A percentile compares a stretch with the other conserved stretches of the same genome.
These are phyloP conservation scores for Hypoxylon cercidicola DNA, from an alignment of 495 filamentous ascomycete species.

Conservation along the genomic window DNA sequence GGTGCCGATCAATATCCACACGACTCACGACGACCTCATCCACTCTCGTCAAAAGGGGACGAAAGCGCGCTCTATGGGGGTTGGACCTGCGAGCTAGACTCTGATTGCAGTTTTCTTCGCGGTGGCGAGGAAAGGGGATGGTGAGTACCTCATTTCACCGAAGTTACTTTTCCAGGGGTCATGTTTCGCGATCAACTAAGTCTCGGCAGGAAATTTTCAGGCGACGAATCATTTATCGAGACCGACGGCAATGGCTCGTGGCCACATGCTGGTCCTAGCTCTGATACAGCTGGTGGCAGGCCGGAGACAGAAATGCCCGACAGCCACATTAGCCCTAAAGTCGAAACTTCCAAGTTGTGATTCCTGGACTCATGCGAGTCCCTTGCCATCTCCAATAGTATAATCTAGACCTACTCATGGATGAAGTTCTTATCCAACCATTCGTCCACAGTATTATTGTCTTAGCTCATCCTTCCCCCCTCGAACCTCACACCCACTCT, in stretches of 20 bases:
- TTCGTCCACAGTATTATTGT: not conserved
- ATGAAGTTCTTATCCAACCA: conserved; percentile 4
- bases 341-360: conserved; percentile 38
- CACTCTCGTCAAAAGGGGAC: conserved; percentile 64
- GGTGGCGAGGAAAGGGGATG: conserved; percentile 89
- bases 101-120: conserved; percentile 82
- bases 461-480: conserved; percentile 2
- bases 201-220: conserved; percentile 72
- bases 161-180: conserved; percentile 22
- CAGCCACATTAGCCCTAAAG: conserved; percentile 16
- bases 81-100: conserved; percentile 82
- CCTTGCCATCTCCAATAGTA: conserved; percentile 1
- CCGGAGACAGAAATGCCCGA: conserved; percentile 4
- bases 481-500: not conserved
- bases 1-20: conserved; percentile 45
- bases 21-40: conserved; percentile 52
- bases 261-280: conserved; percentile 12
- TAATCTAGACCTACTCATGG: conserved; percentile 5
- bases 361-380: not conserved
- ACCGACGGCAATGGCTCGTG: conserved; percentile 25
- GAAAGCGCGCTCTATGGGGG: conserved; percentile 79
- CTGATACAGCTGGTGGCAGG: conserved; percentile 9
- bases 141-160: conserved; percentile 61
- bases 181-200: conserved; percentile 39
- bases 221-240: conserved; percentile 75